Evolutionary conservation across 352 stramenopile genomes (phyloP).

Genomic region (Phytophthora europaea): DNA sequence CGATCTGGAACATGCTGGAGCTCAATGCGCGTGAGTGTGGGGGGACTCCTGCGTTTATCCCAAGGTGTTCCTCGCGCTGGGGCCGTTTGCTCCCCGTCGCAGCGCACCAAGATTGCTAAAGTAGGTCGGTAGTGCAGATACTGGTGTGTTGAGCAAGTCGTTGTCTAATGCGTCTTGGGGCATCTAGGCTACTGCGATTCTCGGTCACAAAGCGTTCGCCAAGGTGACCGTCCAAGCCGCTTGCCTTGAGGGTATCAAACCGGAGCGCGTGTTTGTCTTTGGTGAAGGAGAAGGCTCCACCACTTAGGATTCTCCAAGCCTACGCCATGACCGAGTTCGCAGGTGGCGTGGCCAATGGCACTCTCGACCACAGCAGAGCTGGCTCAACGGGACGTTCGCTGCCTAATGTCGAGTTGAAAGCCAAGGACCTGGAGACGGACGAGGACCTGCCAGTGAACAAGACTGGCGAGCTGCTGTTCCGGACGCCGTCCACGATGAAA

Average conservation of each 20-base stretch:
- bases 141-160: background rate
- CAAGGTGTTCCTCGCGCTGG: constrained; percentile 55
- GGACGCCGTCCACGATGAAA: constrained; percentile 91
- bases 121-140: constrained; percentile 8
- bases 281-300: constrained; percentile 54
- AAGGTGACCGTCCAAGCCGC: constrained; percentile 21
- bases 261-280: constrained; percentile 27
- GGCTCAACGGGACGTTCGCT: constrained; percentile 51
- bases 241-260: constrained; percentile 10
- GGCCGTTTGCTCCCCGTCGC: constrained; percentile 48
- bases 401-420: constrained; percentile 51
- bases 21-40: constrained; percentile 30
- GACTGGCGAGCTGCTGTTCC: constrained; percentile 83
- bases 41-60: constrained; percentile 52
- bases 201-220: constrained; percentile 22
- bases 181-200: constrained; percentile 22
- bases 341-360: constrained; percentile 26
- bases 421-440: constrained; percentile 50
- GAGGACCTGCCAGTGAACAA: constrained; percentile 39
- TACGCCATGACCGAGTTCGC: constrained; percentile 66
- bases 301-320: constrained; percentile 39
- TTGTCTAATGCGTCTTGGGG: background rate
- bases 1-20: constrained; percentile 51
- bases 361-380: constrained; percentile 10
- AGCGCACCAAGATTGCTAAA: constrained; percentile 44